A percentile compares a stretch with the other conserved stretches of the same genome.
Conservation (phyloP, 768 basidiomycete genomes). For the Podaxis mareebaensis region DNA sequence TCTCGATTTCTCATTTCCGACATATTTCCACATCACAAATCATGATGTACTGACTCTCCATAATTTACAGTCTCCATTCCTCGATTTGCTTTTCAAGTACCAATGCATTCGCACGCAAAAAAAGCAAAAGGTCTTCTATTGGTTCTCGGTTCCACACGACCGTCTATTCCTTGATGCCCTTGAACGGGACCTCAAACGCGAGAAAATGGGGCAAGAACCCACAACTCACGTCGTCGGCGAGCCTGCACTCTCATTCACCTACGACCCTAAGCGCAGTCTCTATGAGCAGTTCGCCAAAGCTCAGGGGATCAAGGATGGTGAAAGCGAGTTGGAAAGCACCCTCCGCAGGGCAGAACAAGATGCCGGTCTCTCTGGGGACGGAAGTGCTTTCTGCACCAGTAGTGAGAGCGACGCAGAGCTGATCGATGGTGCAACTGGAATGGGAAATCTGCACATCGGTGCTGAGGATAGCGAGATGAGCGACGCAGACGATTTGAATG, state of each 20-base stretch:
- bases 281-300: constrained; percentile 83
- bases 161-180: constrained; percentile 95
- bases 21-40: too few species aligned
- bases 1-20: constrained; percentile 14
- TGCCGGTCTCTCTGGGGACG: constrained; percentile 10
- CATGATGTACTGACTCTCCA: too few species aligned
- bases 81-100: constrained; percentile 93
- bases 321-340: constrained; percentile 39
- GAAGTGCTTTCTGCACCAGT: constrained; percentile 11
- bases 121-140: constrained; percentile 99
- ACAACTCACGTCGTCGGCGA: constrained; percentile 76
- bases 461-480: constrained; percentile 23
- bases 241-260: constrained; percentile 86
- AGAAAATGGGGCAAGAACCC: constrained; percentile 86
- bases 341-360: constrained; percentile 35
- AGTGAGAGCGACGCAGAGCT: constrained; percentile 27
- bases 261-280: constrained; percentile 81
- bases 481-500: constrained; percentile 42
- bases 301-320: constrained; percentile 40
- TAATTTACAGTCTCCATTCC: constrained; percentile 72
- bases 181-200: constrained; percentile 93
- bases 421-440: constrained; percentile 17
- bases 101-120: constrained; percentile 98
- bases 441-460: constrained; percentile 16
- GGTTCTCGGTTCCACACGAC: constrained; percentile 98